Conservation (phyloP, 192 early-diverging fungal genomes). For the Entomortierella chlamydospora region DNA sequence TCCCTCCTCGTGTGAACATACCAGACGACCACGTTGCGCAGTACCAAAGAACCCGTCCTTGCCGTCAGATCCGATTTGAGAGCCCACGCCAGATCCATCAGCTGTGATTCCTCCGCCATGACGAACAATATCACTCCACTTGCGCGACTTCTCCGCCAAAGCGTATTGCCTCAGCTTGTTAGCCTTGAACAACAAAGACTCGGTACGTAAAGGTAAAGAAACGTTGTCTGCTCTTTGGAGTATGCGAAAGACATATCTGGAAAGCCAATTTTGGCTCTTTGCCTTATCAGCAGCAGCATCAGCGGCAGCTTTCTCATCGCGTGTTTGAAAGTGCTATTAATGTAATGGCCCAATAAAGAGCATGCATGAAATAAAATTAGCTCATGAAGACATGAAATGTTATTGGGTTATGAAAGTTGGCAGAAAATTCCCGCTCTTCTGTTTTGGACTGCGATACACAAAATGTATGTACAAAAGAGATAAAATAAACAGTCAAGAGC, state of each 20-base stretch:
- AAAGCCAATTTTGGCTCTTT: constrained; percentile 3
- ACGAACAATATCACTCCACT: constrained; percentile 52
- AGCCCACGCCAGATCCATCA: constrained; percentile 49
- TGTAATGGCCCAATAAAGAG: background rate
- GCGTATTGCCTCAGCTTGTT: constrained; percentile 40
- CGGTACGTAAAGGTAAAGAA: constrained; percentile 43
- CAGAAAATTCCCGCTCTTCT: no score
- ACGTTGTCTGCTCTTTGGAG: constrained; percentile 28
- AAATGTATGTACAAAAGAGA: no score
- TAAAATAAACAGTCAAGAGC: no score
- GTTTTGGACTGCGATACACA: no score
- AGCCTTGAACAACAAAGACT: constrained; percentile 54
- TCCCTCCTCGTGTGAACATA: no score
- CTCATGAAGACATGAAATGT: background rate
- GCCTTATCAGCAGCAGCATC: constrained; percentile 2
- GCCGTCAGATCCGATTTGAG: constrained; percentile 43
- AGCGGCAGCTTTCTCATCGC: constrained; percentile 29
- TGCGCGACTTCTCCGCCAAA: constrained; percentile 44
- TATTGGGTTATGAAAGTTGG: background rate
- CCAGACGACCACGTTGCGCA: constrained; percentile 34
- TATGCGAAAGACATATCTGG: constrained; percentile 5
- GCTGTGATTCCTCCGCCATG: constrained; percentile 50
- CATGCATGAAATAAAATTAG: constrained; percentile 9
- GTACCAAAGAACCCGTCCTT: constrained; percentile 44
- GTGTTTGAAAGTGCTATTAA: constrained; percentile 27